phyloP scores from a whole-genome alignment of 2,329 filamentous ascomycete species.

The Aspergillus fructus region DNA sequence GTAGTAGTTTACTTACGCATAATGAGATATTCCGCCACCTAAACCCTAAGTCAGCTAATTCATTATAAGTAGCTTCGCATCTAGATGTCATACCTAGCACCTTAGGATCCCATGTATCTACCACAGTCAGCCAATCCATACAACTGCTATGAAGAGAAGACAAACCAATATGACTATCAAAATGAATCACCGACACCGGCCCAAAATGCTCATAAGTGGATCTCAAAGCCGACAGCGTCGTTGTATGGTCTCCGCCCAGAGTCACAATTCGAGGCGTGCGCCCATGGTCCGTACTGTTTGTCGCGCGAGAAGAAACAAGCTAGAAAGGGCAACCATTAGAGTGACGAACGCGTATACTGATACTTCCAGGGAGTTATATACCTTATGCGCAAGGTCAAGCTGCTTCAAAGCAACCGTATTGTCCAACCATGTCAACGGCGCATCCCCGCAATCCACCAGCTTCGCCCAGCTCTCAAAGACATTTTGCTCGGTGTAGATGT shows the following conservation, averaged over 20 bases:
- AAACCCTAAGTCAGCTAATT: not conserved
- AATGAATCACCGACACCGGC: constrained; percentile 57
- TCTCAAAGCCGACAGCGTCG: constrained; percentile 53
- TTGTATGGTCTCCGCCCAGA: constrained; percentile 58
- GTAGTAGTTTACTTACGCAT: constrained; percentile 30
- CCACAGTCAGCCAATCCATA: not conserved
- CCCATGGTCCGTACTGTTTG: constrained; percentile 39
- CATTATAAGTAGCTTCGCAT: not conserved
- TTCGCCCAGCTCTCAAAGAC: constrained; percentile 50
- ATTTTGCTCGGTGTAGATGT: constrained; percentile 52
- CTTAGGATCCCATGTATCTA: constrained; percentile 56
- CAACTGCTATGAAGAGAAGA: too few species aligned
- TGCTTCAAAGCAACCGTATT: constrained; percentile 57
- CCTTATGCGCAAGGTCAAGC: constrained; percentile 52
- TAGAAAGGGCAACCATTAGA: constrained; percentile 13
- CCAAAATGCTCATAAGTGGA: constrained; percentile 52
- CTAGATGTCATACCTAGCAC: constrained; percentile 44
- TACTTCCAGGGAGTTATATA: constrained; percentile 11
- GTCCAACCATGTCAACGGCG: constrained; percentile 52
- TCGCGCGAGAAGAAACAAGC: constrained; percentile 47
- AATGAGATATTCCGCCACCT: constrained; percentile 21
- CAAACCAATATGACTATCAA: constrained; percentile 50
- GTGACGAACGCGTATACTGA: not conserved
- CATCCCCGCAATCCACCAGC: constrained; percentile 57
- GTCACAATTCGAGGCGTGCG: constrained; percentile 50